Base-by-base conservation (phyloP, 176 grass and related monocot genomes). In the Calamus simplicifolius region DNA sequence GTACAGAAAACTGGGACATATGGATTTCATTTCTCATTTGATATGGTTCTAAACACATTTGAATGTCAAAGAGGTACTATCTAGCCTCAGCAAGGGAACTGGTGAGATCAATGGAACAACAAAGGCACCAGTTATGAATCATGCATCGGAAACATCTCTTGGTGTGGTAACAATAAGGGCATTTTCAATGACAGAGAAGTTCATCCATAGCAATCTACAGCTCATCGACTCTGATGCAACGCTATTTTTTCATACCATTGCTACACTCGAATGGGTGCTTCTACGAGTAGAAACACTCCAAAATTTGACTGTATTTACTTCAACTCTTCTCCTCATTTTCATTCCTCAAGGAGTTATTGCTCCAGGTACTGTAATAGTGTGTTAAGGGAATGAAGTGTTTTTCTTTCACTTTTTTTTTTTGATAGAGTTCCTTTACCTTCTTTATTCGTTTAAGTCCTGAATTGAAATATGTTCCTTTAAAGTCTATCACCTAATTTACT, bases 41-140 rank as follows among this genome's bases (percentile, higher is more conserved):
- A 8, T 43, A 43, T 43, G 35, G 35, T 13, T 35, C 12, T 12
- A 66, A 59, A 21, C 59, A 25, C 6, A 56, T 81, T 52, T 55
- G 25, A 52, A 66, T 19, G 51, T 59, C 83, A 28, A 59, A 90
- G 92, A 85, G 86, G 80, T 84, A 90, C 66, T 85, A 88, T 10
- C 72, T 97, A 55, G 78, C 87, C 35, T 80, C 92, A 18, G 92
- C 87, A 18, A 87, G 92, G 61, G 92, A 96, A 68, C 83, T 96
- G 31, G 83, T 87, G 71, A 81, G 92, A 90, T 96, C 54, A 96
- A 96, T 51, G 92, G 92, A 65, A 96, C 92, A 7, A 96, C 86
- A 18, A 90, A 96, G 48, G 92, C 92, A 59, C 92, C 92, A 25
- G 77, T 90, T 6, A 85, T 90, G 92, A 96, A 96, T 62, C 85